These are phyloP conservation scores for Chrysoporthe austroafricana DNA, from an alignment of 2,329 filamentous ascomycete species.

Conservation along the genomic window DNA sequence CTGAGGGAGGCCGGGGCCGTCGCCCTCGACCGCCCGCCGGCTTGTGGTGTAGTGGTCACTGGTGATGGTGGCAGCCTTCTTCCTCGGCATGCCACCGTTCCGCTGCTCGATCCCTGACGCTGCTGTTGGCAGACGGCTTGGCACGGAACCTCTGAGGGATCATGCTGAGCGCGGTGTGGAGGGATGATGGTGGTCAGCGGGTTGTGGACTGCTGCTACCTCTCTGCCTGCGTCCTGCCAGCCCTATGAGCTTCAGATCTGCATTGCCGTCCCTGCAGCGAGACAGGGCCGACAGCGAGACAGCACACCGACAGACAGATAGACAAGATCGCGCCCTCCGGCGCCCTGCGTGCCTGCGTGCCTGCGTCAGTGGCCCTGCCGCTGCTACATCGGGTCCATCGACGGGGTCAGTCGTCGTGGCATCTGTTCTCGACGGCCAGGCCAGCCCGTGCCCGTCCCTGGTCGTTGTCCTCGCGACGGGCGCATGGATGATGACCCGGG, in stretches of 20 bases:
- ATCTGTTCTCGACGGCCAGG: neutral
- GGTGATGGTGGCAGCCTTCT: neutral
- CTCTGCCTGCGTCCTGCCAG: slow-evolving; percentile 1
- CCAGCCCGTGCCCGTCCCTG: too few relatives aligned
- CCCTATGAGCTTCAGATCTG: neutral
- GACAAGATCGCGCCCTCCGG: neutral
- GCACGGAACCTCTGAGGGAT: slow-evolving; percentile 12
- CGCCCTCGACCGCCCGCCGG: too few relatives aligned
- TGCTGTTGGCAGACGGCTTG: slow-evolving; percentile 25
- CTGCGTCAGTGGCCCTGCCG: neutral
- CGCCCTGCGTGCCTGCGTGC: neutral
- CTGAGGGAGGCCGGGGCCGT: too few relatives aligned
- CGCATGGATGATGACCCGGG: neutral
- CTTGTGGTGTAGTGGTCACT: too few relatives aligned
- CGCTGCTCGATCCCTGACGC: slow-evolving; percentile 22
- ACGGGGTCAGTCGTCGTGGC: neutral
- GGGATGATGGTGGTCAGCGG: slow-evolving; percentile 6
- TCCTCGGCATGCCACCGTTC: neutral
- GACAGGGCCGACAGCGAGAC: neutral
- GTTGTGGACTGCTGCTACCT: neutral
- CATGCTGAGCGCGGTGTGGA: neutral
- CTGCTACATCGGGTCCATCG: neutral
- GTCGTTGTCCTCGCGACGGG: neutral
- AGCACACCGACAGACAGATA: neutral
- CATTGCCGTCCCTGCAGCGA: neutral